A percentile compares a stretch with the other conserved stretches of the same genome.
Conservation (phyloP, 768 basidiomycete species). For the Pleurotus djamor region DNA sequence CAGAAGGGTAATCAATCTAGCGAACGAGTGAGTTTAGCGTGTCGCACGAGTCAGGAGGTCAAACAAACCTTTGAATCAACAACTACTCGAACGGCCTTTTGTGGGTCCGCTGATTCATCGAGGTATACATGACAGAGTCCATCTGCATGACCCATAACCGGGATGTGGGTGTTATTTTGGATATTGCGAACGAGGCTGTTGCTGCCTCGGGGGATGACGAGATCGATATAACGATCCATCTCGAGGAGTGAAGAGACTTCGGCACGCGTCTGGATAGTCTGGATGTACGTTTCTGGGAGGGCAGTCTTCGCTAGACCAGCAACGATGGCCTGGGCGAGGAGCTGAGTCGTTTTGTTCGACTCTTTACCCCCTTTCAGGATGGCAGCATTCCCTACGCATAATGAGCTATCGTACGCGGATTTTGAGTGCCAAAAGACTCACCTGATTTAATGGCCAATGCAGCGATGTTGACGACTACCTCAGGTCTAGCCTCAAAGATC, state of each 20-base stretch:
- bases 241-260: slow-evolving; percentile 87
- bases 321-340: slow-evolving; percentile 81
- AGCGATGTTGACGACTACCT: slow-evolving; percentile 97
- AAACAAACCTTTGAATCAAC: slow-evolving; percentile 83
- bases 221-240: slow-evolving; percentile 90
- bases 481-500: slow-evolving; percentile 96
- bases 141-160: slow-evolving; percentile 99
- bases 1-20: slow-evolving; percentile 92
- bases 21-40: background rate
- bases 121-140: slow-evolving; percentile 90
- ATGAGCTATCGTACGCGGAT: background rate
- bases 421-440: slow-evolving; percentile 20
- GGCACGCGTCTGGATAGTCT: slow-evolving; percentile 86
- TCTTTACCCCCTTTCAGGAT: slow-evolving; percentile 99
- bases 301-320: slow-evolving; percentile 70
- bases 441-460: slow-evolving; percentile 96
- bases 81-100: slow-evolving; percentile 80
- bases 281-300: slow-evolving; percentile 81
- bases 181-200: slow-evolving; percentile 87
- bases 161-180: slow-evolving; percentile 86
- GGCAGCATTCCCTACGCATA: slow-evolving; percentile 80
- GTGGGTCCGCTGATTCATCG: slow-evolving; percentile 74
- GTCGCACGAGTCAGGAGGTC: slow-evolving; percentile 5
- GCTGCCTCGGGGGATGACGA: slow-evolving; percentile 96
- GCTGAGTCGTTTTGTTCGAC: slow-evolving; percentile 73